A percentile compares a stretch with the other conserved stretches of the same genome.
These are phyloP conservation scores for Oryza rufipogon DNA, from an alignment of 176 grass and related monocot genomes.

Conservation along the genomic window DNA sequence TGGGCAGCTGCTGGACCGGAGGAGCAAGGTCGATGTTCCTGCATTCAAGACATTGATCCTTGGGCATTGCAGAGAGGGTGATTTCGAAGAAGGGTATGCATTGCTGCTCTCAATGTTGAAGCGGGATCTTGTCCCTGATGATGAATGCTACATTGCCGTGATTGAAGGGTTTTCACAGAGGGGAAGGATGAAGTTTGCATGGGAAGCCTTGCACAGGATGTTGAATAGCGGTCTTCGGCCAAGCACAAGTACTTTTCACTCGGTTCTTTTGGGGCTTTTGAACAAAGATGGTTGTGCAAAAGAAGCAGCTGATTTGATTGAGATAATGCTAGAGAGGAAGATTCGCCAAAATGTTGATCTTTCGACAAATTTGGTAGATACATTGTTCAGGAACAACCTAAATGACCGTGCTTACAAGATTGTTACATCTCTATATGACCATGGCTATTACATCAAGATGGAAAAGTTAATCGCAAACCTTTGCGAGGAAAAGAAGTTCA, in stretches of 20 bases:
- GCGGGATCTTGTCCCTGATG: slow-evolving; percentile 77
- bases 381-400: slow-evolving; percentile 54
- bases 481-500: slow-evolving; percentile 63
- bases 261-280: slow-evolving; percentile 64
- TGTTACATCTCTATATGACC: slow-evolving; percentile 53
- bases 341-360: slow-evolving; percentile 73
- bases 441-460: slow-evolving; percentile 84
- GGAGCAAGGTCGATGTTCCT: slow-evolving; percentile 59
- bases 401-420: slow-evolving; percentile 61
- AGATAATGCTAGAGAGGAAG: slow-evolving; percentile 77
- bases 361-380: slow-evolving; percentile 56
- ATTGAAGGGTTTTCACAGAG: slow-evolving; percentile 70
- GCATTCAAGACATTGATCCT: slow-evolving; percentile 87
- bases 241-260: slow-evolving; percentile 77
- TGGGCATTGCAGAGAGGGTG: slow-evolving; percentile 76
- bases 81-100: slow-evolving; percentile 64
- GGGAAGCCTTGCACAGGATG: slow-evolving; percentile 74
- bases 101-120: slow-evolving; percentile 79
- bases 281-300: slow-evolving; percentile 62
- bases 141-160: slow-evolving; percentile 55
- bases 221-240: slow-evolving; percentile 74
- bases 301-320: slow-evolving; percentile 69
- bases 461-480: slow-evolving; percentile 59
- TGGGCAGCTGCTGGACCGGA: slow-evolving; percentile 62
- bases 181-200: slow-evolving; percentile 63